Conservation (phyloP, 2,329 filamentous ascomycete genomes). For the Aureobasidium sp. region DNA sequence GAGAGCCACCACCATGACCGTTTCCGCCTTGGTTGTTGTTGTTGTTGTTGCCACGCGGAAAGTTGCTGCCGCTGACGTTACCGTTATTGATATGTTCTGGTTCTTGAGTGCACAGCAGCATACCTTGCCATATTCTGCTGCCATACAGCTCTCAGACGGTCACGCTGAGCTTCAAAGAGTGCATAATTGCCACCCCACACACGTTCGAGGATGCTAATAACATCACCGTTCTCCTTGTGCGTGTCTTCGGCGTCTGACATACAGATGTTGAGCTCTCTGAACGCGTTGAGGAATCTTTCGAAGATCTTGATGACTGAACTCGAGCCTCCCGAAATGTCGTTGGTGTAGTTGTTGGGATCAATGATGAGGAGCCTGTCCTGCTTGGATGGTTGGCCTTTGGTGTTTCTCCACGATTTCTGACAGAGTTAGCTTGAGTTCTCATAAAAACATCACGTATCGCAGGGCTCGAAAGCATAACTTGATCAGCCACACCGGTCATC, state of each 20-base stretch:
- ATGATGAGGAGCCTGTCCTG: slow-evolving; percentile 70
- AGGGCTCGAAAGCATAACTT: background rate
- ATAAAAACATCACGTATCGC: background rate
- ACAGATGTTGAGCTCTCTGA: slow-evolving; percentile 38
- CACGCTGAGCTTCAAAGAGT: slow-evolving; percentile 60
- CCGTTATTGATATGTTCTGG: background rate
- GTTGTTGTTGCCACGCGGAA: slow-evolving; percentile 3
- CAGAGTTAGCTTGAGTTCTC: slow-evolving; percentile 16
- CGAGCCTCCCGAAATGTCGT: slow-evolving; percentile 87
- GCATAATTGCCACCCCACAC: slow-evolving; percentile 73
- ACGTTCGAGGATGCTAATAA: slow-evolving; percentile 56
- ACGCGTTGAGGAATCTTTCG: slow-evolving; percentile 58
- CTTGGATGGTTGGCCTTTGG: slow-evolving; percentile 37
- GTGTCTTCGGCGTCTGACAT: slow-evolving; percentile 33
- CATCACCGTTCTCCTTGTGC: slow-evolving; percentile 22
- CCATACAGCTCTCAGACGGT: slow-evolving; percentile 41
- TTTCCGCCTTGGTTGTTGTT: background rate
- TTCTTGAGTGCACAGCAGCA: slow-evolving; percentile 5
- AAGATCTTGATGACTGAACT: slow-evolving; percentile 59
- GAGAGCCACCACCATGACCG: background rate
- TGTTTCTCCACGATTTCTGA: slow-evolving; percentile 15
- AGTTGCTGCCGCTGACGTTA: slow-evolving; percentile 1
- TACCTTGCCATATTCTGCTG: slow-evolving; percentile 14
- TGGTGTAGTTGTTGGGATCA: slow-evolving; percentile 75
- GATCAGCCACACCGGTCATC: background rate